Base-by-base conservation (phyloP, 2,329 filamentous ascomycete species). In the Thelonectria olida region DNA sequence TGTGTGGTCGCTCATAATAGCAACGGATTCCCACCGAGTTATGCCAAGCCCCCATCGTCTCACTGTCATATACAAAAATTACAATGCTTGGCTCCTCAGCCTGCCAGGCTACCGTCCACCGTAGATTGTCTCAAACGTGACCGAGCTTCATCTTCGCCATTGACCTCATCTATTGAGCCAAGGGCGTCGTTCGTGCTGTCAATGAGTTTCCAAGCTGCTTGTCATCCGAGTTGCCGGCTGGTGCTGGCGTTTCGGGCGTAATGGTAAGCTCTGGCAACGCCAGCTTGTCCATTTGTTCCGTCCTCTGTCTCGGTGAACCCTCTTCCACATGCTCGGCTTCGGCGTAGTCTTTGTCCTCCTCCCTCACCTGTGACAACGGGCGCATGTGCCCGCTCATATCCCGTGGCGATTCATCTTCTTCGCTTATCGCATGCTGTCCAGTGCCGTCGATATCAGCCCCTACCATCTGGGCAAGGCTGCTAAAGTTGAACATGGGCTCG, bases 401-500 rank as follows among this genome's bases (percentile, higher is more conserved):
- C 6, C 60, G 54, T 6, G 64, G 61, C 10, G 68, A 63, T 13
- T 74, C 70, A 2, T 67, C 74, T 0, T 68, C 66, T 38, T 77
- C 71, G 44, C 74, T 55, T 51, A 71, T 70, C 54, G 64, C 44
- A 56, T 72, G 72, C 1, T 77, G 75, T 0, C 81, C 62, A 7
- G 67, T 81, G 38, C 82, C 75, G 42, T 87, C 85, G 31, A 88
- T 78, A 47, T 85, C 82, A 7, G 87, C 88, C 0, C 90, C 92
- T 27, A 97, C 92, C 75, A 96, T 92, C 63, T 92, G 92, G 2
- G 92, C 92, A 20, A 98, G 80, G 68, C 93, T 97, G 57, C 89
- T 85, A 74, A 97, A 97, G 75, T 97, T 97, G 78, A 97, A 96
- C 86, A 97, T 88, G 3, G 93, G 88, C 73, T 97, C 94, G 55